Evolutionary conservation across 129 eudicot genomes (phyloP).

Genomic region (Cynara cardunculus): DNA sequence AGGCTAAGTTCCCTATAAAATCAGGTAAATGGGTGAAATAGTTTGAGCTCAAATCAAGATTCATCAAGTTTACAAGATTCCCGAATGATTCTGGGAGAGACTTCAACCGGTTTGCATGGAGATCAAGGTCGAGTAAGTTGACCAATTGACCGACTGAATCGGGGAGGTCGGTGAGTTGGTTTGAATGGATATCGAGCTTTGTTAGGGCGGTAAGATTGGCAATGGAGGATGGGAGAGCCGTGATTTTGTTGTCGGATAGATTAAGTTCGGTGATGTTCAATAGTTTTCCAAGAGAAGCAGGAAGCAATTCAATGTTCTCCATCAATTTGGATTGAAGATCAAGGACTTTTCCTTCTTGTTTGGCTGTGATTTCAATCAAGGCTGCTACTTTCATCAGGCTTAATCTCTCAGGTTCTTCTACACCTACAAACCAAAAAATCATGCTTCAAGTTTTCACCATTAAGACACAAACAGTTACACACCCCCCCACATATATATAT

Average conservation of each 20-base stretch:
- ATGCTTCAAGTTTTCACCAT: slow-evolving; percentile 16
- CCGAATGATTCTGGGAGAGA: slow-evolving; percentile 73
- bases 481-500: too few relatives aligned
- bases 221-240: slow-evolving; percentile 57
- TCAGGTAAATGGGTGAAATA: slow-evolving; percentile 56
- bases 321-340: slow-evolving; percentile 71
- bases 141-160: slow-evolving; percentile 55
- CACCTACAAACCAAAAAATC: slow-evolving; percentile 30
- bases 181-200: slow-evolving; percentile 62
- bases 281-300: slow-evolving; percentile 70
- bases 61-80: slow-evolving; percentile 35
- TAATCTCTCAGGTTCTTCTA: slow-evolving; percentile 46
- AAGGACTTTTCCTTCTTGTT: slow-evolving; percentile 42
- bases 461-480: background rate
- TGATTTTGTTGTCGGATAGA: slow-evolving; percentile 58
- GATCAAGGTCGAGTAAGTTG: slow-evolving; percentile 58
- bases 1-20: slow-evolving; percentile 50
- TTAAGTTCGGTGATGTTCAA: slow-evolving; percentile 50
- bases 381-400: slow-evolving; percentile 80
- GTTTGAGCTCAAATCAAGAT: slow-evolving; percentile 80
- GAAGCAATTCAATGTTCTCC: slow-evolving; percentile 81
- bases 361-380: slow-evolving; percentile 57
- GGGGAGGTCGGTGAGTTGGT: slow-evolving; percentile 75
- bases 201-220: slow-evolving; percentile 49
- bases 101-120: slow-evolving; percentile 61